Conservation (phyloP, 768 basidiomycete species). For the Asterophora lycoperdoides region DNA sequence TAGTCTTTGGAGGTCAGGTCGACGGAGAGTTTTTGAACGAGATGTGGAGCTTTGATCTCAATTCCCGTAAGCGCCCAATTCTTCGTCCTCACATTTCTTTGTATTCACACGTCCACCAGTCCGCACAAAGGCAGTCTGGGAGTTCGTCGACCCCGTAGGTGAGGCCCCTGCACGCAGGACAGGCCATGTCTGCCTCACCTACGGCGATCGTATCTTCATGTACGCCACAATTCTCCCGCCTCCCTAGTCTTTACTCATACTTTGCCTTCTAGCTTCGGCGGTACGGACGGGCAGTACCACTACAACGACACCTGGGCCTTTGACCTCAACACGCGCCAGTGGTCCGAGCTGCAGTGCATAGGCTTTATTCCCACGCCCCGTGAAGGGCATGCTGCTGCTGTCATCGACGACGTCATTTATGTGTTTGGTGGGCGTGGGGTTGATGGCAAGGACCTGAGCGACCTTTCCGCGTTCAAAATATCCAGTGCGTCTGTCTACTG, state of each 20-base stretch:
- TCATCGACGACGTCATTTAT: slow-evolving; percentile 97
- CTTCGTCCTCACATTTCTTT: background rate
- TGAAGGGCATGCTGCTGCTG: slow-evolving; percentile 93
- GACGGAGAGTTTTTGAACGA: slow-evolving; percentile 94
- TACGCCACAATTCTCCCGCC: slow-evolving; percentile 34
- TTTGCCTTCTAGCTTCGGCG: slow-evolving; percentile 68
- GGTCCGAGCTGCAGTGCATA: slow-evolving; percentile 93
- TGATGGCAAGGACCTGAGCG: slow-evolving; percentile 92
- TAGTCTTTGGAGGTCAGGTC: slow-evolving; percentile 94
- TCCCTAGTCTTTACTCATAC: slow-evolving; percentile 10
- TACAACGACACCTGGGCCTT: slow-evolving; percentile 99
- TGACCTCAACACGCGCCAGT: slow-evolving; percentile 71
- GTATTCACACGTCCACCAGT: slow-evolving; percentile 42
- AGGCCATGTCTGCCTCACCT: slow-evolving; percentile 85
- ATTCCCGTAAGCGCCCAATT: slow-evolving; percentile 62
- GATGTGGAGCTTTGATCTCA: slow-evolving; percentile 94
- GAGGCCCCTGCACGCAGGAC: slow-evolving; percentile 77
- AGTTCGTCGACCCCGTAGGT: slow-evolving; percentile 60
- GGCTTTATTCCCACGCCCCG: slow-evolving; percentile 94
- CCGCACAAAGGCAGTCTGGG: slow-evolving; percentile 82
- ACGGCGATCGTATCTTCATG: slow-evolving; percentile 81
- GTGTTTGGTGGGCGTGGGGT: slow-evolving; percentile 96
- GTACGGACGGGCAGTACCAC: slow-evolving; percentile 97
- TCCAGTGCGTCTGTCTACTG: slow-evolving; percentile 60
- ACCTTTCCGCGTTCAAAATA: slow-evolving; percentile 95